Base-by-base conservation (phyloP, 164 flowering plant genomes). In the Aristolochia fimbriata region DNA sequence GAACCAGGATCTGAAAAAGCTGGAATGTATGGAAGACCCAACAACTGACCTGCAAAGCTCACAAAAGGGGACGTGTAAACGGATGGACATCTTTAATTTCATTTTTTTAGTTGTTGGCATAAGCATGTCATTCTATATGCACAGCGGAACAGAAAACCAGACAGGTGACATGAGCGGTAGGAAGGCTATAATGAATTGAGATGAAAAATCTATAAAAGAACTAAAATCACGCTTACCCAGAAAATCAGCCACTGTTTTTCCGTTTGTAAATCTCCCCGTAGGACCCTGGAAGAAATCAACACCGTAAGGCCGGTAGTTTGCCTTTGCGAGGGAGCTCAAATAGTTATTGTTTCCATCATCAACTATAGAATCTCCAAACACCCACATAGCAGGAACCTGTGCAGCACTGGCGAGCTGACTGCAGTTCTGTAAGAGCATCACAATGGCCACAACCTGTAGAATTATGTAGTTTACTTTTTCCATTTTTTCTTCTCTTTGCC, bases 191-290 rank as follows among this genome's bases (percentile, higher is more conserved):
- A 27, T 2, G 5, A 27, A 27, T 27, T 27, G 30, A 58, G 31
- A 4, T 2, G 15, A 47, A 0, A 25, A 6, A 15, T 11, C 24
- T 54, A 30, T 8, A 13, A 14, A 17, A 15, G 12, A 37, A 37
- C 43, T 37, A 37, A 37, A 37, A 37, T 2, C 43, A 3, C 5
- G 47, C 1, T 20, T 47, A 84, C 89, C 84, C 10, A 86, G 79
- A 61, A 68, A 77, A 64, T 88, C 96, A 46, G 82, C 88, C 69
- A 86, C 81, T 70, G 96, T 88, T 70, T 70, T 77, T 19, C 97
- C 97, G 71, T 90, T 90, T 62, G 85, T 85, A 77, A 90, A 90
- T 4, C 97, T 84, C 17, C 97, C 97, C 49, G 95, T 83, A 0
- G 97, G 81, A 3, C 97, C 97, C 23, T 78, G 87, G 5, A 72